phyloP scores from a whole-genome alignment of 805 yeast species.

The Grigorovia yakushimaensis region DNA sequence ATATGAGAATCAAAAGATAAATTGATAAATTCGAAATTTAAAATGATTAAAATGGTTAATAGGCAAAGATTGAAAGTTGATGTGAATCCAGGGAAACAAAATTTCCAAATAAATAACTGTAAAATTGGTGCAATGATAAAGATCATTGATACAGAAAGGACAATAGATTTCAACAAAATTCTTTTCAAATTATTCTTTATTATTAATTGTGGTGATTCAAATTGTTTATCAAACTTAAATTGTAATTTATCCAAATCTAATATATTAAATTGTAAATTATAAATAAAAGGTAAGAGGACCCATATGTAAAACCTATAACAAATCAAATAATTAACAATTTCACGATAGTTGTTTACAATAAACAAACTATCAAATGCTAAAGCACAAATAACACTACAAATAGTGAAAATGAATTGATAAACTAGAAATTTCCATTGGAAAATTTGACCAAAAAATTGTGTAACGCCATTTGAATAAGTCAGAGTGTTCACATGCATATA shows the following conservation, averaged over 20 bases:
- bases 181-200: slow-evolving; percentile 21
- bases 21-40: slow-evolving; percentile 46
- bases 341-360: slow-evolving; percentile 9
- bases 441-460: slow-evolving; percentile 19
- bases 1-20: slow-evolving; percentile 55
- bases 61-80: slow-evolving; percentile 24
- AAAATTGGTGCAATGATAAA: slow-evolving; percentile 17
- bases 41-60: slow-evolving; percentile 30
- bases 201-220: slow-evolving; percentile 31
- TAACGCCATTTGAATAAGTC: slow-evolving; percentile 19
- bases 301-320: slow-evolving; percentile 25
- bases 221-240: slow-evolving; percentile 33
- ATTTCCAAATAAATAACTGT: slow-evolving; percentile 32
- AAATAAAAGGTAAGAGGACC: slow-evolving; percentile 33
- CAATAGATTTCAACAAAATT: slow-evolving; percentile 29
- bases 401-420: slow-evolving; percentile 11
- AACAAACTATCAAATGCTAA: slow-evolving; percentile 17
- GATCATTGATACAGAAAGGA: slow-evolving; percentile 14
- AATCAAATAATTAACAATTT: not conserved
- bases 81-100: slow-evolving; percentile 27
- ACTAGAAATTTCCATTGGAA: slow-evolving; percentile 27
- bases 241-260: slow-evolving; percentile 47
- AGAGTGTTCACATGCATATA: slow-evolving; percentile 31
- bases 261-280: slow-evolving; percentile 41
- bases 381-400: slow-evolving; percentile 18